phyloP scores from a whole-genome alignment of 176 grass and related monocot species.

The Saccharum officinarum region DNA sequence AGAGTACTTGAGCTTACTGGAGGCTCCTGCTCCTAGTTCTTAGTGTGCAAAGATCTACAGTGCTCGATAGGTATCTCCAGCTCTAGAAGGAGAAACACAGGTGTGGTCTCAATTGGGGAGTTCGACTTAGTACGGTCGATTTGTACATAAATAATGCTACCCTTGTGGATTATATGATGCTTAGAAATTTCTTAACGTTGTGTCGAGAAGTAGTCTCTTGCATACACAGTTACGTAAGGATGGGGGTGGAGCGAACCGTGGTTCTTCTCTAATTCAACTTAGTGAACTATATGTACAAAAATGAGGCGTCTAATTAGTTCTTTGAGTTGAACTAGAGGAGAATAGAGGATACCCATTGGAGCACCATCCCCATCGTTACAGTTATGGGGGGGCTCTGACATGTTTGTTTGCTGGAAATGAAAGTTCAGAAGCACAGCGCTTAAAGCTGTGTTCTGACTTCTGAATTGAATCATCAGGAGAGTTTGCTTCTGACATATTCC shows the following conservation, averaged over 20 bases:
- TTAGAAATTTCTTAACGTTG: not conserved
- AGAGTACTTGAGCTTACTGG: slow-evolving; percentile 72
- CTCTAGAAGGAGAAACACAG: not conserved
- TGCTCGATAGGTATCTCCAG: not conserved
- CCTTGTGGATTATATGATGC: not conserved
- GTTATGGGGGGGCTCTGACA: not conserved
- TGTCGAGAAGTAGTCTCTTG: not conserved
- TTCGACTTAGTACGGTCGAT: slow-evolving; percentile 9
- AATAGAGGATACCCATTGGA: too few species aligned
- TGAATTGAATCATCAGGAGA: not conserved
- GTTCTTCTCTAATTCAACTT: too few species aligned
- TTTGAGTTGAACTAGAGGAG: too few species aligned
- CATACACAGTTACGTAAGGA: not conserved
- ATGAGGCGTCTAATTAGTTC: too few species aligned
- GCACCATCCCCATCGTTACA: too few species aligned
- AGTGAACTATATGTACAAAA: too few species aligned
- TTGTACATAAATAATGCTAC: slow-evolving; percentile 36
- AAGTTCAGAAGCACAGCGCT: not conserved
- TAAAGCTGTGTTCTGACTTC: not conserved
- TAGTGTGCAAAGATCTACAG: slow-evolving; percentile 3
- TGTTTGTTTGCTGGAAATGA: not conserved
- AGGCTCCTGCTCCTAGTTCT: slow-evolving; percentile 43
- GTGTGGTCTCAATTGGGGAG: slow-evolving; percentile 11
- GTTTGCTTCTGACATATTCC: not conserved
- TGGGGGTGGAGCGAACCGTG: too few species aligned